Conservation (phyloP, 202 grass and related monocot genomes). For the Schoenoplectus triqueter region DNA sequence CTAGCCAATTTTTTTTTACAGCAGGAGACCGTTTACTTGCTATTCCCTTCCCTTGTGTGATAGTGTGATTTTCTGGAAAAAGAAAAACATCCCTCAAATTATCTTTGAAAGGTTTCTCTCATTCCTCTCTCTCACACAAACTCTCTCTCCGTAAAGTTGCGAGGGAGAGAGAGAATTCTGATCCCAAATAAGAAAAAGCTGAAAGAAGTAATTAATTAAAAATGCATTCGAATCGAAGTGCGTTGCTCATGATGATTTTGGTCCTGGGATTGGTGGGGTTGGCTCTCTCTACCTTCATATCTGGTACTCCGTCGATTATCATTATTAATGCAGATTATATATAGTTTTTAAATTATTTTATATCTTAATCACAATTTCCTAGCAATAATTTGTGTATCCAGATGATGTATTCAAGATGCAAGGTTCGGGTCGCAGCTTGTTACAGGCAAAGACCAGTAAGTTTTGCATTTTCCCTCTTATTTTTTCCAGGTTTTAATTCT, state of each 20-base stretch:
- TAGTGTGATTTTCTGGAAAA: neutral
- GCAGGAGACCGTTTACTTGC: neutral
- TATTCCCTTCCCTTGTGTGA: neutral
- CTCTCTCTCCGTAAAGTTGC: conserved; percentile 10
- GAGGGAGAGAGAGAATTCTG: conserved; percentile 3
- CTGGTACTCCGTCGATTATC: conserved; percentile 21
- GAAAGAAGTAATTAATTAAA: neutral
- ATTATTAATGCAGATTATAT: neutral
- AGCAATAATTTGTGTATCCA: conserved; percentile 26
- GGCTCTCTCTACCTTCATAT: conserved; percentile 39
- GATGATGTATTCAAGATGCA: conserved; percentile 58
- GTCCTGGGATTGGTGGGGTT: conserved; percentile 35
- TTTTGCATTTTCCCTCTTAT: conserved; percentile 31
- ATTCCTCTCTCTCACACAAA: neutral
- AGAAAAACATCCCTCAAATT: conserved; percentile 18
- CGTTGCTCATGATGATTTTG: conserved; percentile 25
- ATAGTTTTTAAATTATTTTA: neutral
- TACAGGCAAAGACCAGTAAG: conserved; percentile 70
- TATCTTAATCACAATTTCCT: conserved; percentile 1
- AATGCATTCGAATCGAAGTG: conserved; percentile 5
- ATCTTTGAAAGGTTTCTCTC: conserved; percentile 11
- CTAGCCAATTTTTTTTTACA: neutral
- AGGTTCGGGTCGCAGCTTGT: conserved; percentile 76
- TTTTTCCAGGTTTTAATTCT: too few relatives aligned
- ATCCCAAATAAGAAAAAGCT: conserved; percentile 7